Evolutionary conservation across 2,329 filamentous ascomycete genomes (phyloP).

Genomic region (Penicillium glabrum): DNA sequence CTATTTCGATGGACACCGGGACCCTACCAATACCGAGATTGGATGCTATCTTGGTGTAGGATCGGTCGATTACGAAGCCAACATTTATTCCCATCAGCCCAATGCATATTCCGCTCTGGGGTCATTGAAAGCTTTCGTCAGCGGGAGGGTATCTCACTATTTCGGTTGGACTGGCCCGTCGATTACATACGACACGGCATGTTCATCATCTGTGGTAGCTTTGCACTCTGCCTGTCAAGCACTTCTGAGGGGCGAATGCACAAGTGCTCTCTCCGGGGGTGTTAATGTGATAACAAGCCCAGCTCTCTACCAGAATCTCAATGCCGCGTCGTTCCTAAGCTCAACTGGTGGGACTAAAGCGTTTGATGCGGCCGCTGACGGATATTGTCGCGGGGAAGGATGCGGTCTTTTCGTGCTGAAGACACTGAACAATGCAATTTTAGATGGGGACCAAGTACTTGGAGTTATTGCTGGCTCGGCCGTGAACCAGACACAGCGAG

Average conservation of each 20-base stretch:
- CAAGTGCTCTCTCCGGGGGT: not conserved
- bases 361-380: constrained; percentile 36
- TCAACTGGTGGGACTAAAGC: not conserved
- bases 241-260: not conserved
- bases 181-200: not conserved
- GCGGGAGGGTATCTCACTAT: not conserved
- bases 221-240: not conserved
- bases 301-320: not conserved
- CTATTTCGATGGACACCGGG: too few relatives aligned
- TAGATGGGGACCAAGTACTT: constrained; percentile 47
- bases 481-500: constrained; percentile 27
- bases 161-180: not conserved
- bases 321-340: not conserved
- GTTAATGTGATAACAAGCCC: not conserved
- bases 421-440: constrained; percentile 44
- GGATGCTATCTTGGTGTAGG: too few relatives aligned
- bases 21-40: too few relatives aligned
- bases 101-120: too few relatives aligned
- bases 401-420: constrained; percentile 48
- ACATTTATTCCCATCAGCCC: too few relatives aligned
- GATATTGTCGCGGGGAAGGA: constrained; percentile 52
- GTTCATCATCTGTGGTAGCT: not conserved
- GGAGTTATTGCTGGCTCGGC: constrained; percentile 37
- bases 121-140: too few relatives aligned
- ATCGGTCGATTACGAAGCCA: too few relatives aligned